Base-by-base conservation (phyloP, 345 rosid species). In the Arabidopsis suecica region DNA sequence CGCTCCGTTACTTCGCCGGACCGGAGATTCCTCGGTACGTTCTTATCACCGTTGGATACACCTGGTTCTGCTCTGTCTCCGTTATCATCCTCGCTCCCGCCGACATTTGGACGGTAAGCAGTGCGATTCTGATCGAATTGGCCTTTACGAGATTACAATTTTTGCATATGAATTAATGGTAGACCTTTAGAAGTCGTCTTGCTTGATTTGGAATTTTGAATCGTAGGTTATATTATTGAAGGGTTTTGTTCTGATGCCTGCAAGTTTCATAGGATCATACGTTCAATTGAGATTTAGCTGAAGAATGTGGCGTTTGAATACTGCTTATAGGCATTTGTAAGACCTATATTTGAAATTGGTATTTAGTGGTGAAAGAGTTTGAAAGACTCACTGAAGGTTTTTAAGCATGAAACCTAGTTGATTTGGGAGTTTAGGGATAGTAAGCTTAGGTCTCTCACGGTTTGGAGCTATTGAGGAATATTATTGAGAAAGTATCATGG, bases 21-120 rank as follows among this genome's bases (percentile, higher is more conserved):
- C 99, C 98, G 6, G 91, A 88, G 69, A 93, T 89, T 30, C 99
- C 98, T 68, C 91, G 97, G 18, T 96, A 96, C 76, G 97, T 93
- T 42, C 82, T 87, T 8, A 77, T 90, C 84, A 90, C 99, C 86
- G 98, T 95, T 59, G 98, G 91, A 2, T 96, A 96, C 88, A 76
- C 98, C 79, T 93, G 99, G 98, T 91, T 93, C 79, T 96, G 98
- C 81, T 91, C 99, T 69, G 88, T 93, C 75, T 88, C 98, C 79
- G 85, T 96, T 79, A 93, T 96, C 83, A 89, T 89, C 84, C 96
- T 96, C 81, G 99, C 91, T 56, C 98, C 98, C 59, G 96, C 98
- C 72, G 96, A 93, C 79, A 96, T 96, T 78, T 93, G 97, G 93
- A 78, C 91, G 89, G 99, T 93, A 80, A 3, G 2, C 33, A 5